Base-by-base conservation (phyloP, 805 yeast species). In the Metschnikowia amazonensis region DNA sequence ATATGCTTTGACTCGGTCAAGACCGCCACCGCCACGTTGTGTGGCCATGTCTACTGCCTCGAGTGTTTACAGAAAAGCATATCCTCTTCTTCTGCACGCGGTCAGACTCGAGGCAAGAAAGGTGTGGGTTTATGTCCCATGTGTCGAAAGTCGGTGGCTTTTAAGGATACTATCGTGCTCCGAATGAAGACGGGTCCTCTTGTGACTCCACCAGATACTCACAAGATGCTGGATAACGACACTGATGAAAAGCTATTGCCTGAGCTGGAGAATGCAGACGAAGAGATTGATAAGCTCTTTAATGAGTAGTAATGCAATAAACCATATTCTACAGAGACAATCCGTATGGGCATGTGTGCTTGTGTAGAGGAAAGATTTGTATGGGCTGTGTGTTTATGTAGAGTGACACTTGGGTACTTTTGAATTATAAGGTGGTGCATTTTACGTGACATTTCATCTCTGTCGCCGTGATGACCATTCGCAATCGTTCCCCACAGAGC, bases 51-150 rank as follows among this genome's bases (percentile, higher is more conserved):
- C 3, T 71, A 67, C 52, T 71, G 76, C 45, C 52, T 71, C 8
- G 73, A 68, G 30, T 71, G 76, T 49, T 60, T 71, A 14, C 74
- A 66, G 53, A 67, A 64, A 46, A 65, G 73, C 49, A 55, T 71
- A 2, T 54, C 74, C 4, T 60, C 70, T 30, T 68, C 74, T 1
- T 58, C 62, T 38, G 75, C 76, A 18, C 56, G 75, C 10, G 76
- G 76, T 7, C 76, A 71, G 49, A 64, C 64, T 4, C 50, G 65
- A 16, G 69, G 70, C 3, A 56, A 57, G 31, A 55, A 59, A 40
- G 76, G 76, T 6, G 60, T 60, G 3, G 76, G 76, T 0, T 57
- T 69, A 13, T 71, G 76, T 56, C 76, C 76, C 5, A 58, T 71
- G 52, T 71, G 76, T 50, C 56, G 76, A 30, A 64, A 71, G 49